phyloP scores from a whole-genome alignment of 2,329 filamentous ascomycete species.

The Colletotrichum horii region DNA sequence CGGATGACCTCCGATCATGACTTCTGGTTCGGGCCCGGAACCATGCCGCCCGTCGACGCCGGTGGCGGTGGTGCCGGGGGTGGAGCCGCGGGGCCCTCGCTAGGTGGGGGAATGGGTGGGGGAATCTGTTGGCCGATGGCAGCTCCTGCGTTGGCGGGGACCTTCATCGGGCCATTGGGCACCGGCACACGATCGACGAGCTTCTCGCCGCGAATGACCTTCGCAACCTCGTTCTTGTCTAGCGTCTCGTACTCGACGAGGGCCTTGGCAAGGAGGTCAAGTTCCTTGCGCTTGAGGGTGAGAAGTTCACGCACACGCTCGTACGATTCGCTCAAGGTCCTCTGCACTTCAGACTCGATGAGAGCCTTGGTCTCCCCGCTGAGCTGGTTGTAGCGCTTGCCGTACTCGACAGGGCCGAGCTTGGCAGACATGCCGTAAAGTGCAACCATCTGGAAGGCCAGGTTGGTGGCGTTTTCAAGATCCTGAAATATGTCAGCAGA shows the following conservation, averaged over 20 bases:
- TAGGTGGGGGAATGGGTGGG: slow-evolving; percentile 10
- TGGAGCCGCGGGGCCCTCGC: slow-evolving; percentile 4
- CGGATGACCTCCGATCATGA: background rate
- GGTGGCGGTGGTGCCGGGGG: slow-evolving; percentile 20
- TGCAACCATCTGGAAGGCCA: slow-evolving; percentile 89
- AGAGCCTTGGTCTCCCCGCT: slow-evolving; percentile 85
- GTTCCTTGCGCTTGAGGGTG: slow-evolving; percentile 76
- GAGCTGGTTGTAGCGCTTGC: slow-evolving; percentile 78
- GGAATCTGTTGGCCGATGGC: slow-evolving; percentile 4
- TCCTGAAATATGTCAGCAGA: slow-evolving; percentile 62
- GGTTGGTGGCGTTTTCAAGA: slow-evolving; percentile 78
- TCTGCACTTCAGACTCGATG: slow-evolving; percentile 88
- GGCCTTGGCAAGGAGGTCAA: slow-evolving; percentile 87
- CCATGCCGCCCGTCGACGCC: background rate
- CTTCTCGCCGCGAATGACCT: slow-evolving; percentile 86
- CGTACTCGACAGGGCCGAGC: slow-evolving; percentile 89
- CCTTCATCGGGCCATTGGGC: slow-evolving; percentile 53
- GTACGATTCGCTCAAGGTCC: slow-evolving; percentile 82
- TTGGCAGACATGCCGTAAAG: slow-evolving; percentile 86
- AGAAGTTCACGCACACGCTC: slow-evolving; percentile 75
- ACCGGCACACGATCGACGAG: slow-evolving; percentile 73
- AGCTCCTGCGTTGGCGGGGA: slow-evolving; percentile 29
- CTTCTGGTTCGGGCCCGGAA: background rate
- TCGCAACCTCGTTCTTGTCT: slow-evolving; percentile 86
- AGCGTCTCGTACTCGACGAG: slow-evolving; percentile 95